Evolutionary conservation across 2,329 filamentous ascomycete species (phyloP).

Genomic region (Nigrograna mackinnonii): DNA sequence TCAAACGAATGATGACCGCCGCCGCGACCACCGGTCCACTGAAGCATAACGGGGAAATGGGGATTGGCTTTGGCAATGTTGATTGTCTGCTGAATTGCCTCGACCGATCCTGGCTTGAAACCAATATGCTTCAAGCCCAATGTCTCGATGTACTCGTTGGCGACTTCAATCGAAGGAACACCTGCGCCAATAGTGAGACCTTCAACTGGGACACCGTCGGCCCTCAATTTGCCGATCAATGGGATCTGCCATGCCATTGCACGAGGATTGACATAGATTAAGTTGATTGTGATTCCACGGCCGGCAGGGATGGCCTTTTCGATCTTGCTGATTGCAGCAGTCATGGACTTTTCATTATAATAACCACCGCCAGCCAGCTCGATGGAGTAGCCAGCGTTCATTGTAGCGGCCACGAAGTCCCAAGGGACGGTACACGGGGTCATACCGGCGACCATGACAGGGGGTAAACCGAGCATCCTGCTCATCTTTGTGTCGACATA

Average conservation of each 20-base stretch:
- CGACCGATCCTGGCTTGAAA: slow-evolving; percentile 53
- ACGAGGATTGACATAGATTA: slow-evolving; percentile 59
- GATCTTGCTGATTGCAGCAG: slow-evolving; percentile 50
- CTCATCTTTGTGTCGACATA: slow-evolving; percentile 87
- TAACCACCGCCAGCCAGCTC: slow-evolving; percentile 57
- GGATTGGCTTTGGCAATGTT: slow-evolving; percentile 53
- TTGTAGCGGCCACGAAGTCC: slow-evolving; percentile 58
- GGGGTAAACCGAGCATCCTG: slow-evolving; percentile 50
- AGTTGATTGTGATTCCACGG: slow-evolving; percentile 56
- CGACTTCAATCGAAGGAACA: slow-evolving; percentile 52
- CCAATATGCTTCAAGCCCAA: slow-evolving; percentile 52
- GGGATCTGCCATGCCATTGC: slow-evolving; percentile 59
- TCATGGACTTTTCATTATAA: slow-evolving; percentile 49
- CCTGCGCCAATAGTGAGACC: slow-evolving; percentile 54
- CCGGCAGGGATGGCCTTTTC: slow-evolving; percentile 49
- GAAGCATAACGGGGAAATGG: slow-evolving; percentile 49
- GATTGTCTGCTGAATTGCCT: slow-evolving; percentile 50
- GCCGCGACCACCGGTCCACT: slow-evolving; percentile 56
- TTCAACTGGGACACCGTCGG: slow-evolving; percentile 51
- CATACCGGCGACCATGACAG: slow-evolving; percentile 54
- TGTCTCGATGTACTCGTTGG: slow-evolving; percentile 61
- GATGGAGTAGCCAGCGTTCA: slow-evolving; percentile 55
- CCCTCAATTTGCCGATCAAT: slow-evolving; percentile 50
- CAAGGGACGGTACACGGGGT: slow-evolving; percentile 51
- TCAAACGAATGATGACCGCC: slow-evolving; percentile 56